Base-by-base conservation (phyloP, 352 stramenopile genomes). In the Saprolegnia parasitica region DNA sequence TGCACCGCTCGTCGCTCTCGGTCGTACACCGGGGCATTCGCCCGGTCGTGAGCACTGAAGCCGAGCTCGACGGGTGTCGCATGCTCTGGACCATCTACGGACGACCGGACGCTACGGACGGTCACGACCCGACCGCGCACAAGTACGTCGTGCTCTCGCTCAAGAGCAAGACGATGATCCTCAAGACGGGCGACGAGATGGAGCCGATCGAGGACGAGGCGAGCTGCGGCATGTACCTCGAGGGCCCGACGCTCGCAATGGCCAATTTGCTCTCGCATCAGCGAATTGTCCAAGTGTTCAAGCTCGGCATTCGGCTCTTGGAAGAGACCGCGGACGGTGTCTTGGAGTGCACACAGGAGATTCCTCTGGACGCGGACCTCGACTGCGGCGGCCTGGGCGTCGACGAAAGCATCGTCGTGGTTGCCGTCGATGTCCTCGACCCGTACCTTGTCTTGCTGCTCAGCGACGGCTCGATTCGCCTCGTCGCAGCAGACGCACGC, bases 51-150 rank as follows among this genome's bases (percentile, higher is more conserved):
- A 80, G 83, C 39, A 95, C 87, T 0, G 87, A 93, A 62, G 85
- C 82, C 20, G 84, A 92, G 56, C 71, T 95, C 5, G 91, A 77
- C 47, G 87, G 87, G 8, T 95, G 87, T 46, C 84, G 87, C 57
- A 85, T 85, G 1, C 92, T 95, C 81, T 95, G 87, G 87, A 91
- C 87, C 0, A 84, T 95, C 1, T 89, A 84, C 0, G 91, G 83
- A 10, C 90, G 77, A 9, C 76, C 81, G 18, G 81, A 68, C 11
- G 71, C 77, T 0, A 77, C 68, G 10, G 80, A 78, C 37, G 88
- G 81, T 50, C 65, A 72, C 13, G 84, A 90, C 66, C 79, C 77
- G 6, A 74, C 79, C 4, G 72, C 75, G 11, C 91, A 88, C 71
- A 89, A 90, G 23, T 95, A 92, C 49, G 68, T 95, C 2, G 93